Evolutionary conservation across 345 rosid genomes (phyloP).

Genomic region (Salix dunnii): DNA sequence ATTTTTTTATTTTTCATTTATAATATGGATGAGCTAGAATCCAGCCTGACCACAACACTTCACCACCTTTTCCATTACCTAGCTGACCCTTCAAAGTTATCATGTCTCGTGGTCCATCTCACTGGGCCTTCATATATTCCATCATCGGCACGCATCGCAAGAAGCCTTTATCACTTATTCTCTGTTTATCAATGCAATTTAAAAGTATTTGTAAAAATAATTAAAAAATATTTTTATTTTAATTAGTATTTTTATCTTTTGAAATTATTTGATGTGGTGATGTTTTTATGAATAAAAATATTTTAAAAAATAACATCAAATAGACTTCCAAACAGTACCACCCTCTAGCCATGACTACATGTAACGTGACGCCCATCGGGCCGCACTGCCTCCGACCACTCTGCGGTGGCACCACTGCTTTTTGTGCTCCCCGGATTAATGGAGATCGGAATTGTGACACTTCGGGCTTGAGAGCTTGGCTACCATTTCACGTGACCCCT

Average conservation of each 20-base stretch:
- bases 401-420: background rate
- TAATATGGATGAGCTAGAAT: background rate
- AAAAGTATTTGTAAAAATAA: no score
- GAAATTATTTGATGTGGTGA: no score
- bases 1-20: background rate
- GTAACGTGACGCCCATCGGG: background rate
- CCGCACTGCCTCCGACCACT: background rate
- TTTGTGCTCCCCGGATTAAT: background rate
- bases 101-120: background rate
- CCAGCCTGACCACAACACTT: background rate
- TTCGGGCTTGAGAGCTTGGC: background rate
- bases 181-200: no score
- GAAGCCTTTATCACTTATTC: background rate
- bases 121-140: constrained; percentile 19
- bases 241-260: no score
- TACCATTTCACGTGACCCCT: background rate
- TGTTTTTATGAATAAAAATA: no score
- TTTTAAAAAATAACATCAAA: no score
- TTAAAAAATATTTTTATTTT: no score
- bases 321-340: no score
- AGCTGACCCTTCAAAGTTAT: constrained; percentile 7
- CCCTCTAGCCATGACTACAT: no score
- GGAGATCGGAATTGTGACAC: background rate
- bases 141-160: constrained; percentile 17
- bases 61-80: background rate